phyloP scores from a whole-genome alignment of 768 basidiomycete species.

The Suillus clintonianus region DNA sequence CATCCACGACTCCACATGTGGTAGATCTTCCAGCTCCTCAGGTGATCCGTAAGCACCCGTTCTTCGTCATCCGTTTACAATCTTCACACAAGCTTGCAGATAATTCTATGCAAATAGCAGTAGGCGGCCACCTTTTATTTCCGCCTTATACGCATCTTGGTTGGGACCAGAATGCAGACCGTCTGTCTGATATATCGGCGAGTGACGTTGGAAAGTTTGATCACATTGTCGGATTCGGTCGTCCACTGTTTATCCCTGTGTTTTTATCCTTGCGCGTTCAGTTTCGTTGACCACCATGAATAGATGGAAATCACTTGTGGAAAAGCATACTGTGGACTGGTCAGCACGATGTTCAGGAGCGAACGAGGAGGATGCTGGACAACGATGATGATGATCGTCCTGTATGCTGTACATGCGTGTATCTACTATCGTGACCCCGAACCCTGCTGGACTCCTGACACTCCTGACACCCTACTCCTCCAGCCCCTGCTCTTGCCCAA shows the following conservation, averaged over 20 bases:
- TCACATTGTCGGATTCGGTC: constrained; percentile 1
- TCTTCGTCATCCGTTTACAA: background rate
- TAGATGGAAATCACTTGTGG: background rate
- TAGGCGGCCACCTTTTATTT: background rate
- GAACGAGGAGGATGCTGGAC: no score
- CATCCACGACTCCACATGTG: constrained; percentile 3
- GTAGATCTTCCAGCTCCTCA: background rate
- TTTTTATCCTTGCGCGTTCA: background rate
- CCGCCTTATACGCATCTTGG: constrained; percentile 4
- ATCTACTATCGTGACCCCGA: no score
- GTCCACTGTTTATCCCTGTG: background rate
- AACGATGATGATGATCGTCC: no score
- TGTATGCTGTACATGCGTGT: no score
- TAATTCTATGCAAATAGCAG: background rate
- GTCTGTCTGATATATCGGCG: background rate
- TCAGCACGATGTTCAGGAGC: no score
- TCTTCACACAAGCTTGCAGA: background rate
- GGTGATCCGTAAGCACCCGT: background rate
- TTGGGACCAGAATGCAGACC: constrained; percentile 5
- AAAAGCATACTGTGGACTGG: background rate
- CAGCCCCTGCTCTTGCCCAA: no score
- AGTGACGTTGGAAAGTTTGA: background rate
- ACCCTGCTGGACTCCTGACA: no score
- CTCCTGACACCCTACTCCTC: no score
- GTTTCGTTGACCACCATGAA: background rate